Conservation (phyloP, 225 moss, liverwort and hornwort species). For the Lunularia cruciata region DNA sequence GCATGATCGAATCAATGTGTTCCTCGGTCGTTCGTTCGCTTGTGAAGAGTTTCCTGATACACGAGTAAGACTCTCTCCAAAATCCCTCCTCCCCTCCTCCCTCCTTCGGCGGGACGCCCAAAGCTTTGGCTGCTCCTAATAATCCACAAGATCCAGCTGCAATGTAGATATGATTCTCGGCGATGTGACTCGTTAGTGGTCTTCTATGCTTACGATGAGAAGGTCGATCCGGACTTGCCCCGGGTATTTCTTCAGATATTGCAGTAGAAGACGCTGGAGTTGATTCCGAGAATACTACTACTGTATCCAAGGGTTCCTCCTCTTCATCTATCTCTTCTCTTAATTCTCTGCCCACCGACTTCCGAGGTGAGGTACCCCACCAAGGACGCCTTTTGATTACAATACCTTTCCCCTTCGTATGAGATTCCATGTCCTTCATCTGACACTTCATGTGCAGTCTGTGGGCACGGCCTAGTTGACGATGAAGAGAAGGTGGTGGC, state of each 20-base stretch:
- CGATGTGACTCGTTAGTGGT: conserved; percentile 6
- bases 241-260: no score
- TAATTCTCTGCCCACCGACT: conserved; percentile 12
- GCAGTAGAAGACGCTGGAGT: no score
- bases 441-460: conserved; percentile 21
- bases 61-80: background rate
- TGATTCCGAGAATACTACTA: no score
- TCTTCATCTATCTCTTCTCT: background rate
- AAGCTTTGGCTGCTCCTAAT: conserved; percentile 22
- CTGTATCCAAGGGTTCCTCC: no score
- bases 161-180: conserved; percentile 27
- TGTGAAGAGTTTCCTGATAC: background rate
- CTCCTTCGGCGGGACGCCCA: background rate
- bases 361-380: background rate
- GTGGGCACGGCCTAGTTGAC: background rate
- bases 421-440: no score
- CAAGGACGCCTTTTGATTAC: background rate
- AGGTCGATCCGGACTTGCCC: no score
- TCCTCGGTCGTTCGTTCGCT: background rate
- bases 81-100: background rate
- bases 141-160: conserved; percentile 17
- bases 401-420: conserved; percentile 1
- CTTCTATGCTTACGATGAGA: background rate
- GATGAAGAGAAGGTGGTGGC: no score
- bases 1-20: background rate